These are phyloP conservation scores for Gymnopilus junonius DNA, from an alignment of 768 basidiomycete genomes.

Conservation along the genomic window DNA sequence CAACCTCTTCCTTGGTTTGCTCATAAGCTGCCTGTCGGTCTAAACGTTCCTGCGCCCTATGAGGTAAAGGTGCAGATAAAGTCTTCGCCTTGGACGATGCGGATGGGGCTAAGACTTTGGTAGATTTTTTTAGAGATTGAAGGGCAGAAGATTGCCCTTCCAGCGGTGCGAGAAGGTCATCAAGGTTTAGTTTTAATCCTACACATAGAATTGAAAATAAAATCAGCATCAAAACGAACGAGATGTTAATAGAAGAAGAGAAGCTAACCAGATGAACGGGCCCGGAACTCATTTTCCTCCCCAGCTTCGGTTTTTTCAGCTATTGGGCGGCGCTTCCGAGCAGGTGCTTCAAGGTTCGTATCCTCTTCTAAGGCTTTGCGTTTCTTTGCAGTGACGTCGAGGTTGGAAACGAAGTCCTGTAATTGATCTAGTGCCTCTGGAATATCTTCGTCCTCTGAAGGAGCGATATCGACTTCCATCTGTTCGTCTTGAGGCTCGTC, in stretches of 20 bases:
- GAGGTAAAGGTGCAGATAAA: conserved; percentile 83
- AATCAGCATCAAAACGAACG: background rate
- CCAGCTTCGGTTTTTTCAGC: conserved; percentile 80
- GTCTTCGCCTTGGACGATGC: conserved; percentile 59
- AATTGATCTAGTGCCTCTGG: conserved; percentile 70
- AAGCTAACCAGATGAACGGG: conserved; percentile 50
- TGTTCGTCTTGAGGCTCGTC: conserved; percentile 45
- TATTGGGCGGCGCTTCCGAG: conserved; percentile 63
- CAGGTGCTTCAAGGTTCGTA: conserved; percentile 27
- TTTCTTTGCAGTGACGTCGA: conserved; percentile 67
- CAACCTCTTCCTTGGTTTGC: conserved; percentile 88
- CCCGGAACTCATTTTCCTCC: conserved; percentile 80
- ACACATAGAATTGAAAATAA: background rate
- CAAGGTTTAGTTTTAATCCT: conserved; percentile 67
- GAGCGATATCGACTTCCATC: conserved; percentile 47
- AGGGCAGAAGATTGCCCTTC: conserved; percentile 66
- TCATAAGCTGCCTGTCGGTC: conserved; percentile 96
- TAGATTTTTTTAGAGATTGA: conserved; percentile 69
- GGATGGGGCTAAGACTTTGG: conserved; percentile 60
- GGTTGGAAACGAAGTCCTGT: conserved; percentile 68
- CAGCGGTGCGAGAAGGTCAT: conserved; percentile 79
- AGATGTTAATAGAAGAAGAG: background rate
- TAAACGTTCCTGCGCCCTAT: conserved; percentile 84
- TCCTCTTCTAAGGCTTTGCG: conserved; percentile 64
- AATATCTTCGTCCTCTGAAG: conserved; percentile 56